Evolutionary conservation across 345 rosid species (phyloP).

Genomic region (Eucalyptus viminalis): DNA sequence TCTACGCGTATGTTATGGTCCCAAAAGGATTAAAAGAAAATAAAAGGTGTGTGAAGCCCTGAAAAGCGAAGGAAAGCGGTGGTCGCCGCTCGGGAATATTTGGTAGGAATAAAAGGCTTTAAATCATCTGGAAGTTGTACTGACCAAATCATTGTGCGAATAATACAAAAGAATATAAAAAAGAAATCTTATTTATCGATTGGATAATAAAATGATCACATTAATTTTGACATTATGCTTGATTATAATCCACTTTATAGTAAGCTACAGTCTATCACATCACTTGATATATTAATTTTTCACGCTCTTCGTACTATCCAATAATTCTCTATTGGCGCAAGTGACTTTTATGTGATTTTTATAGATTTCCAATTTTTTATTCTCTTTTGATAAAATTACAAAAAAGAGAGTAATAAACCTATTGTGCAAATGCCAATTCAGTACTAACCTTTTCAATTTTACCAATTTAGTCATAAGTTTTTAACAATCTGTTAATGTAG

Average conservation of each 20-base stretch:
- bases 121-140: neutral
- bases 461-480: no score
- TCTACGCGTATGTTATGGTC: neutral
- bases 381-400: rapidly evolving
- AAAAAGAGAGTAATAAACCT: neutral
- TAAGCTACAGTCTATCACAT: no score
- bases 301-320: neutral
- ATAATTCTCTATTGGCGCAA: rapidly evolving
- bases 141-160: neutral
- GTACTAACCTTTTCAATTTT: no score
- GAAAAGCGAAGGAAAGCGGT: neutral
- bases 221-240: neutral
- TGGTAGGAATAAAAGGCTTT: neutral
- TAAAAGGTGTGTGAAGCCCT: neutral
- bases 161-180: neutral
- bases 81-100: neutral
- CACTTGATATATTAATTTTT: no score
- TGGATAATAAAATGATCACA: neutral
- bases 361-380: no score
- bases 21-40: neutral
- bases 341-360: neutral
- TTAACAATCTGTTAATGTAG: rapidly evolving
- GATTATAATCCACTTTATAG: neutral
- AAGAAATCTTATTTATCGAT: neutral
- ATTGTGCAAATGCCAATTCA: neutral